Base-by-base conservation (phyloP, 495 filamentous ascomycete genomes). In the Lindgomyces ingoldianus region DNA sequence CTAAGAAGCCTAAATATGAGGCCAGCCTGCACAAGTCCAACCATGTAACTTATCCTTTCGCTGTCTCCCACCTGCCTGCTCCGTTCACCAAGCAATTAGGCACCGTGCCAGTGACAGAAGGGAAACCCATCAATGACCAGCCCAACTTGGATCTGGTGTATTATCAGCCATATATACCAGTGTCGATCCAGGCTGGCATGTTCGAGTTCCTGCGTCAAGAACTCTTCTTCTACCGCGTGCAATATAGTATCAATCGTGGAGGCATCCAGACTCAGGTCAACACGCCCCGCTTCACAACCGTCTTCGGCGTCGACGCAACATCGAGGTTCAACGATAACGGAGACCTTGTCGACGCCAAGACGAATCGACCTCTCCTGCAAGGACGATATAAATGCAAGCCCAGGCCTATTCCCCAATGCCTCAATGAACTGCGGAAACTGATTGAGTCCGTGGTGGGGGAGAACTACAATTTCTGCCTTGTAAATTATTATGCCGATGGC, bases 401-500 rank as follows among this genome's bases (percentile, higher is more conserved):
- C 0, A 81, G 87, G 0, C 88, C 88, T 2, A 80, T 91, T 10
- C 89, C 89, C 0, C 70, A 81, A 30, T 89, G 87, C 69, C 81
- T 91, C 1, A 79, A 86, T 41, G 62, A 73, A 1, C 78, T 91
- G 1, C 79, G 83, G 3, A 71, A 71, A 33, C 69, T 79, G 33
- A 83, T 86, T 4, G 85, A 90, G 73, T 73, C 77, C 4, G 78
- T 82, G 3, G 88, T 87, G 1, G 77, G 77, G n/a, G 77, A 78
- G 59, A 80, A 60, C 2, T 91, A 87, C 73, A 91, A 93, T 67
- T 89, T 90, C 75, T 83, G 83, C 57, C 78, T 91, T 1, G 86
- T 91, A 9, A 91, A 91, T 67, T 91, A 91, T 77, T 91, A 91
- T 74, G 83, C 85, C 30, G 79, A 77, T 26, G 88, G 87, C 1